Conservation (phyloP, 2,329 filamentous ascomycete genomes). For the Albophoma yamanashiensis region DNA sequence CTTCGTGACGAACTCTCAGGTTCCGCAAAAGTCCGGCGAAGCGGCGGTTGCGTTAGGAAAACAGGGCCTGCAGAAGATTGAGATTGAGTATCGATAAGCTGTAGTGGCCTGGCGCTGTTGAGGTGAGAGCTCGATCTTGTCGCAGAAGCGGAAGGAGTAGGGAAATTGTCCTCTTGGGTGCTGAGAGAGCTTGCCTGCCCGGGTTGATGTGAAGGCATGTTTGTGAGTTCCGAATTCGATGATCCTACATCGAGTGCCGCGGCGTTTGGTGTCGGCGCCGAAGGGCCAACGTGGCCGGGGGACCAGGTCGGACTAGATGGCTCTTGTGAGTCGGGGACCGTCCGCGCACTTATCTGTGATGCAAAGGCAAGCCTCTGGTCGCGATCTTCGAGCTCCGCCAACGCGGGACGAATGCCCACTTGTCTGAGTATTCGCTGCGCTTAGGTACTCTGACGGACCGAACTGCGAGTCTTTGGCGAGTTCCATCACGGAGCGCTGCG, state of each 20-base stretch:
- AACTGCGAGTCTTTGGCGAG: conserved; percentile 19
- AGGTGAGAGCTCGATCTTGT: neutral
- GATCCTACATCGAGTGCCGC: too few species aligned
- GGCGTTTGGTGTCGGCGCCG: neutral
- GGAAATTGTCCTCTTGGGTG: neutral
- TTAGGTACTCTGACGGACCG: conserved; percentile 24
- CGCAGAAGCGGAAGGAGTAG: neutral
- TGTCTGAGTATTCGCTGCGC: conserved; percentile 17
- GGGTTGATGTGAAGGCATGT: conserved; percentile 15
- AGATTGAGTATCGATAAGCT: neutral
- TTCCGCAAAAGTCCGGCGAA: neutral
- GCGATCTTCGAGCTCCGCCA: conserved; percentile 24
- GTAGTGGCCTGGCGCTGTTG: neutral
- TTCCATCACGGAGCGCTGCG: conserved; percentile 15
- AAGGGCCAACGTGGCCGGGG: neutral
- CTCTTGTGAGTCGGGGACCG: conserved; percentile 35
- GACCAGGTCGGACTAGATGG: conserved; percentile 14
- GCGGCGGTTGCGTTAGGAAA: conserved; percentile 7
- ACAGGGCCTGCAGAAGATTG: conserved; percentile 1
- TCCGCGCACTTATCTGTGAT: conserved; percentile 21
- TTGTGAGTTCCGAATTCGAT: neutral
- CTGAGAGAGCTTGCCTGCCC: conserved; percentile 1
- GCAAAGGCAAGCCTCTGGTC: conserved; percentile 20
- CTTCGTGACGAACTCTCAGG: conserved; percentile 2
- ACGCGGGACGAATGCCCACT: conserved; percentile 18